Conservation (phyloP, 306 rosid genomes). For the Erythrophleum fordii region DNA sequence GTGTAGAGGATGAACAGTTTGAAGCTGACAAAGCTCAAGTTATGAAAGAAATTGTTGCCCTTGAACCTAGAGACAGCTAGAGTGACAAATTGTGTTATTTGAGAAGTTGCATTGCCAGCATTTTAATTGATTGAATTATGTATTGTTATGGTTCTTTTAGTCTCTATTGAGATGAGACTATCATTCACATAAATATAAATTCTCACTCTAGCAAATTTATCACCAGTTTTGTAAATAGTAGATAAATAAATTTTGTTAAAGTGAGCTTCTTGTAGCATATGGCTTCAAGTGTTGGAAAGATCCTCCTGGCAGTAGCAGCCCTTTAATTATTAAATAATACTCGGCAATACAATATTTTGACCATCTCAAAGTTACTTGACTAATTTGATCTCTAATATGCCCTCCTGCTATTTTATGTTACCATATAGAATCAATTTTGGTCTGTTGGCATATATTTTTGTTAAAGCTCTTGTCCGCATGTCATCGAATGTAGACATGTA, state of each 20-base stretch:
- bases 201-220: conserved; percentile 35
- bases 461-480: too few species aligned
- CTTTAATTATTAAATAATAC: neutral
- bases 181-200: conserved; percentile 5
- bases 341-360: conserved; percentile 14
- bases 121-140: conserved; percentile 32
- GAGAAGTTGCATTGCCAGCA: conserved; percentile 14
- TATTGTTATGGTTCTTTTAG: conserved; percentile 33
- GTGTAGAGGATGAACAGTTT: conserved; percentile 86
- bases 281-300: conserved; percentile 22
- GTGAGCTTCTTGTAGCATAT: conserved; percentile 29
- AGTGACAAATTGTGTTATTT: conserved; percentile 26
- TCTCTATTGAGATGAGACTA: conserved; percentile 27
- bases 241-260: conserved; percentile 52
- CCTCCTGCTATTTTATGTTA: neutral
- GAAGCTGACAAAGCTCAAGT: conserved; percentile 97
- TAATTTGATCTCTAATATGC: neutral
- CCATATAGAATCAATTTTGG: neutral
- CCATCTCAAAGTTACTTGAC: conserved; percentile 3
- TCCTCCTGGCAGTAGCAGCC: neutral
- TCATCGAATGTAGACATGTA: neutral
- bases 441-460: neutral
- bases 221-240: conserved; percentile 46
- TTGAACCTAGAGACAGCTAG: conserved; percentile 62
- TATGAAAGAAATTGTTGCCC: conserved; percentile 81